Conservation (phyloP, 169 alveolate species). For the Cryptosporidium canis region DNA sequence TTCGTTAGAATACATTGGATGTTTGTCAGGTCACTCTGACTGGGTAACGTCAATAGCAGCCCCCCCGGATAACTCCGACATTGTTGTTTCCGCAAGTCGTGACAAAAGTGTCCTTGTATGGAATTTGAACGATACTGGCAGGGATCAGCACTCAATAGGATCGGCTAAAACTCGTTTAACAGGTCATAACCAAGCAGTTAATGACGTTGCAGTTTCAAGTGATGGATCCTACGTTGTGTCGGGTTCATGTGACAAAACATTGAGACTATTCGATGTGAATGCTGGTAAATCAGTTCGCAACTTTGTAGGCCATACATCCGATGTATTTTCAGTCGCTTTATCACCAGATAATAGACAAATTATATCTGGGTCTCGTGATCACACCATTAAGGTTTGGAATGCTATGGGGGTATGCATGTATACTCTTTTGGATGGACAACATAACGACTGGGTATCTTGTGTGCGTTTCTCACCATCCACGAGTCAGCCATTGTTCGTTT, state of each 20-base stretch:
- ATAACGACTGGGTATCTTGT: slow-evolving; percentile 97
- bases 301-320: slow-evolving; percentile 92
- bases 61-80: slow-evolving; percentile 88
- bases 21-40: slow-evolving; percentile 86
- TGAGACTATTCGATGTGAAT: slow-evolving; percentile 93
- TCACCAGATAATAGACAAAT: slow-evolving; percentile 98
- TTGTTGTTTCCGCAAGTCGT: slow-evolving; percentile 92
- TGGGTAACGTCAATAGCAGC: slow-evolving; percentile 95
- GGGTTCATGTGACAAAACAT: slow-evolving; percentile 93
- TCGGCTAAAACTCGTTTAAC: slow-evolving; percentile 84
- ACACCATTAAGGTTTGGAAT: slow-evolving; percentile 95
- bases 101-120: slow-evolving; percentile 86
- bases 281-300: slow-evolving; percentile 90
- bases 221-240: slow-evolving; percentile 94
- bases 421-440: slow-evolving; percentile 92
- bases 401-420: slow-evolving; percentile 97
- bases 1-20: slow-evolving; percentile 62
- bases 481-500: slow-evolving; percentile 93
- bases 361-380: slow-evolving; percentile 98
- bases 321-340: slow-evolving; percentile 95
- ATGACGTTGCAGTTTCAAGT: slow-evolving; percentile 91
- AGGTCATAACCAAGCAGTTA: slow-evolving; percentile 93
- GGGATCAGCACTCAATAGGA: slow-evolving; percentile 83
- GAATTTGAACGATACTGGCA: slow-evolving; percentile 82
- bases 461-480: slow-evolving; percentile 96